A percentile compares a stretch with the other conserved stretches of the same genome.
Conservation (phyloP, 2,329 filamentous ascomycete species). For the Trichophyton rubrum region DNA sequence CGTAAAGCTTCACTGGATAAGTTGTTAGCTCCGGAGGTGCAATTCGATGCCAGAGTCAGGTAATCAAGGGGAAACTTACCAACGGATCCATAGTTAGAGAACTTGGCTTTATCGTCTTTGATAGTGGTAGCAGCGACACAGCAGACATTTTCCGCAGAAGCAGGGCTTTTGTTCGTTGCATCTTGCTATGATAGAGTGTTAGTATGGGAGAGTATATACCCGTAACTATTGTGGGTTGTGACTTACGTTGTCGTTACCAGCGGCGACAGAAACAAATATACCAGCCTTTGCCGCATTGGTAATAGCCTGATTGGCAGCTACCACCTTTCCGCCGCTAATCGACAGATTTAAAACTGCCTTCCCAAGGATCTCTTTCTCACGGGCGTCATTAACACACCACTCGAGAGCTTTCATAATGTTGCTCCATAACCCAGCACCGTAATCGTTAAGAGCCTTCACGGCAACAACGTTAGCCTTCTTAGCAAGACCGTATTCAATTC, state of each 20-base stretch:
- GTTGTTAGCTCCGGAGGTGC: not conserved
- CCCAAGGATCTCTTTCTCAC: conserved; percentile 18
- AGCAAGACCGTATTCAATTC: conserved; percentile 26
- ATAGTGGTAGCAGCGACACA: conserved; percentile 30
- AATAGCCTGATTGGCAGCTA: conserved; percentile 29
- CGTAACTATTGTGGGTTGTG: conserved; percentile 12
- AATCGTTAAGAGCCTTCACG: conserved; percentile 38
- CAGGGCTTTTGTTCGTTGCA: conserved; percentile 26
- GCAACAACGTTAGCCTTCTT: conserved; percentile 30
- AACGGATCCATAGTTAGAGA: conserved; percentile 34
- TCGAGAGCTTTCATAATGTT: conserved; percentile 40
- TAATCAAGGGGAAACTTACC: conserved; percentile 24
- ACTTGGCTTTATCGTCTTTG: conserved; percentile 24
- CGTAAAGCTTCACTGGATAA: conserved; percentile 41
- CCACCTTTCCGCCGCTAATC: conserved; percentile 25
- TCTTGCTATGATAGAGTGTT: conserved; percentile 10
- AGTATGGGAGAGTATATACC: conserved; percentile 6
- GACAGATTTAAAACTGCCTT: conserved; percentile 27
- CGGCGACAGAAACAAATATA: conserved; percentile 31
- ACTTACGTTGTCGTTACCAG: conserved; percentile 28
- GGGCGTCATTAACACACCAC: conserved; percentile 25
- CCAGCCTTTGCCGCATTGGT: conserved; percentile 26
- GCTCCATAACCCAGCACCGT: conserved; percentile 35
- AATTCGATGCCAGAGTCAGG: too few species aligned
- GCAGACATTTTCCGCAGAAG: conserved; percentile 26